Percentiles rank a stretch among this genome's conserved stretches.
Evolutionary conservation across 2,329 filamentous ascomycete species (phyloP).

Genomic region (Claviceps pusilla): DNA sequence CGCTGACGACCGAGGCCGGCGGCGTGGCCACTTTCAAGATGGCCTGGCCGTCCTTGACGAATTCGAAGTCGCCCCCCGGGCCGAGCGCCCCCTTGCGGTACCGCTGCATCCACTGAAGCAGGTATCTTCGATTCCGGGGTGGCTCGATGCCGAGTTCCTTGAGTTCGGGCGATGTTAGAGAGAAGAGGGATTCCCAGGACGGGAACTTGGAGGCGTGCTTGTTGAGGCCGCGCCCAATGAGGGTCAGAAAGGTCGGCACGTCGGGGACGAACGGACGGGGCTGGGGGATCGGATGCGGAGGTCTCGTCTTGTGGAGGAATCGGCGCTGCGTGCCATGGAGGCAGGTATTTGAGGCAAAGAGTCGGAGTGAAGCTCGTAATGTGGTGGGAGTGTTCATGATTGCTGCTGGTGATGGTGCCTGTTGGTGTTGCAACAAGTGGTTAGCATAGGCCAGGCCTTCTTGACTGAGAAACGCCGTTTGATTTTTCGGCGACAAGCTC

Average conservation of each 20-base stretch:
- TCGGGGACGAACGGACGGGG: slow-evolving; percentile 81
- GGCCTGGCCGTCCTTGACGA: slow-evolving; percentile 46
- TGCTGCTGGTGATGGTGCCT: background rate
- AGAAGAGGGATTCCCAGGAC: slow-evolving; percentile 83
- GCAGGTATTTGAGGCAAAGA: slow-evolving; percentile 17
- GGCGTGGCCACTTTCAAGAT: slow-evolving; percentile 33
- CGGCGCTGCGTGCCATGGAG: slow-evolving; percentile 23
- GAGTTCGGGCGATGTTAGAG: slow-evolving; percentile 60
- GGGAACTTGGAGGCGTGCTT: slow-evolving; percentile 76
- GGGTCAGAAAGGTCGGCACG: slow-evolving; percentile 67
- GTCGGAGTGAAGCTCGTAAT: slow-evolving; percentile 18
- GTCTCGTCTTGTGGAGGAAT: slow-evolving; percentile 28
- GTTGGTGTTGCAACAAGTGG: background rate
- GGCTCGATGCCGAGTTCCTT: slow-evolving; percentile 77
- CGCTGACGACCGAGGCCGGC: slow-evolving; percentile 22
- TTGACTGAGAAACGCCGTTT: too few relatives aligned
- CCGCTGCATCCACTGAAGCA: slow-evolving; percentile 75
- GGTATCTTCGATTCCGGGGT: slow-evolving; percentile 64
- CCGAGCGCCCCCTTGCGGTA: slow-evolving; percentile 68
- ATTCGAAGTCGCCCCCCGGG: slow-evolving; percentile 64
- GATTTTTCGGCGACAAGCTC: too few relatives aligned
- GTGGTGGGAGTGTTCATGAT: slow-evolving; percentile 19
- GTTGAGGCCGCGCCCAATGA: slow-evolving; percentile 78
- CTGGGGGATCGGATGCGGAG: slow-evolving; percentile 36
- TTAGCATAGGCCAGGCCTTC: background rate